These are phyloP conservation scores for Solanum lycopersicoides DNA, from an alignment of 257 asterid genomes.

Conservation along the genomic window DNA sequence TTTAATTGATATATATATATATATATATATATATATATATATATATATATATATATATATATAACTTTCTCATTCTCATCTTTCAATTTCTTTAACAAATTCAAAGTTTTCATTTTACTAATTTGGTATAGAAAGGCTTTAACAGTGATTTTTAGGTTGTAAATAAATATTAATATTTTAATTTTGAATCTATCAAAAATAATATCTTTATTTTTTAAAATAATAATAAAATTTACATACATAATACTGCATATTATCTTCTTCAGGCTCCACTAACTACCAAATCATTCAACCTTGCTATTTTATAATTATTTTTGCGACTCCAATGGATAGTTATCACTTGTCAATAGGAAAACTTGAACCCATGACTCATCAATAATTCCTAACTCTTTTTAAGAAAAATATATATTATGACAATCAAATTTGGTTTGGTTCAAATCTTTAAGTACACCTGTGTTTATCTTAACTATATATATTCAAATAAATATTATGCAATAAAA, in stretches of 20 bases:
- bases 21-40: too few relatives aligned
- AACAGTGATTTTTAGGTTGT: background rate
- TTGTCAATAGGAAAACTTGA: background rate
- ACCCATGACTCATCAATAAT: background rate
- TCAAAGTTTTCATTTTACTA: background rate
- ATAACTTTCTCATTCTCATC: background rate
- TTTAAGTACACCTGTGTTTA: background rate
- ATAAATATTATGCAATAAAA: background rate
- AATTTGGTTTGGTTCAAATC: background rate
- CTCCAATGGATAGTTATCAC: background rate
- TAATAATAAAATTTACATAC: too few relatives aligned
- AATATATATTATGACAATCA: too few relatives aligned
- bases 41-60: too few relatives aligned
- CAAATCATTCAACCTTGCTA: background rate
- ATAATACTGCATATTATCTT: too few relatives aligned
- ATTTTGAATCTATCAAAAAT: too few relatives aligned
- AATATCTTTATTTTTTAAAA: too few relatives aligned
- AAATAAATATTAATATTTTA: too few relatives aligned
- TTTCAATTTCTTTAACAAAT: background rate
- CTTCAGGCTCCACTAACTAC: too few relatives aligned
- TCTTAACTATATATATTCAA: background rate
- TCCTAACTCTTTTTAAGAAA: background rate
- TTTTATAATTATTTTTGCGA: background rate
- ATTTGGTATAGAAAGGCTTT: too few relatives aligned
- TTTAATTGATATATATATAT: too few relatives aligned